Percentiles rank a stretch among this genome's conserved stretches.
Conservation (phyloP, 2,329 filamentous ascomycete species). For the Trichoderma koningiopsis region DNA sequence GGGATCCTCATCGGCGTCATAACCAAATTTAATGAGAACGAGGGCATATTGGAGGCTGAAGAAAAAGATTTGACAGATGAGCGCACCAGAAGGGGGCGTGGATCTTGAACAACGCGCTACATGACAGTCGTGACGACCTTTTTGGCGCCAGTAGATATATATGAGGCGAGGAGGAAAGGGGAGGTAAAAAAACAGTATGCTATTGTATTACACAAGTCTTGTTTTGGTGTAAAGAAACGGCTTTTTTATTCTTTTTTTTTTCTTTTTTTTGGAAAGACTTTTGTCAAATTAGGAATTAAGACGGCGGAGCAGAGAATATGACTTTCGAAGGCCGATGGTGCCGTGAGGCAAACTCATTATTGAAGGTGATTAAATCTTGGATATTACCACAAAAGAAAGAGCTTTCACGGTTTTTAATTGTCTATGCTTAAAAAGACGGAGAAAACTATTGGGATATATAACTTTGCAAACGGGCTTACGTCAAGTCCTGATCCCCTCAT, state of each 20-base stretch:
- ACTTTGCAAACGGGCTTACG: not conserved
- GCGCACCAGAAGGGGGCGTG: not conserved
- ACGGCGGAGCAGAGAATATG: not conserved
- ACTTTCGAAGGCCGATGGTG: not conserved
- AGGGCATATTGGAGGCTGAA: not conserved
- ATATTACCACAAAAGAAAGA: not conserved
- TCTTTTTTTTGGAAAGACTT: conserved; percentile 3
- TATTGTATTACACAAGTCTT: not conserved
- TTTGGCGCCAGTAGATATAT: conserved; percentile 4
- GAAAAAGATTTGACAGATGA: not conserved
- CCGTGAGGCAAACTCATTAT: not conserved
- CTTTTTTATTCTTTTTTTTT: not conserved
- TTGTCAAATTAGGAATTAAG: not conserved
- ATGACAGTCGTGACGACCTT: not conserved
- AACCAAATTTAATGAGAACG: not conserved
- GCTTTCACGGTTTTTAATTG: not conserved
- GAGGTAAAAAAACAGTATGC: not conserved
- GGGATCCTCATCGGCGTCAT: conserved; percentile 14
- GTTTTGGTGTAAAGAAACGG: not conserved
- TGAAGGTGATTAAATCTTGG: not conserved
- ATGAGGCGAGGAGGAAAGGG: not conserved
- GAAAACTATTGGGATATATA: conserved; percentile 3
- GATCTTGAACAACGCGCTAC: conserved; percentile 14
- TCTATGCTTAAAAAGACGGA: not conserved
- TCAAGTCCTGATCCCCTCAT: not conserved